These are phyloP conservation scores for Saraca asoca DNA, from an alignment of 331 rosid species.

Conservation along the genomic window DNA sequence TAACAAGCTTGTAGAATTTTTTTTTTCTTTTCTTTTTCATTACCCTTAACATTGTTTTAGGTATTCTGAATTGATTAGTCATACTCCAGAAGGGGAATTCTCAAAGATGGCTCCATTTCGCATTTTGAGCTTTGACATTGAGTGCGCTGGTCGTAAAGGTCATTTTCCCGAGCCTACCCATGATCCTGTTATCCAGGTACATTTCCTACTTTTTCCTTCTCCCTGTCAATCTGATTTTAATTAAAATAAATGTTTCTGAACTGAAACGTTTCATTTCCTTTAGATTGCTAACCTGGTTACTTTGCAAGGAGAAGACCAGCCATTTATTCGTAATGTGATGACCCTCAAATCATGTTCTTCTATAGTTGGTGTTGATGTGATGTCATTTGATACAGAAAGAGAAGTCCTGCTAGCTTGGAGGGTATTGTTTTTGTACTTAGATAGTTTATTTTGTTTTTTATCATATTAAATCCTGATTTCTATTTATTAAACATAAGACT, in stretches of 20 bases:
- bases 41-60: conserved; percentile 64
- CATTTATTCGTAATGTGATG: conserved; percentile 84
- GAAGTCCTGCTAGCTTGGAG: conserved; percentile 96
- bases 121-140: conserved; percentile 94
- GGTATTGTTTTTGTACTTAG: conserved; percentile 50
- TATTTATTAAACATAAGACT: conserved; percentile 17
- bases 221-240: conserved; percentile 6
- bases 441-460: conserved; percentile 11
- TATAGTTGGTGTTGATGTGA: conserved; percentile 93
- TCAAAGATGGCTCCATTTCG: conserved; percentile 99
- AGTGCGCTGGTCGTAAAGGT: conserved; percentile 99
- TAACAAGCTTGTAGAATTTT: conserved; percentile 27
- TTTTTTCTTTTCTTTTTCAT: conserved; percentile 22
- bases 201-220: conserved; percentile 23
- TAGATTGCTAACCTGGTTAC: conserved; percentile 96
- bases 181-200: conserved; percentile 98
- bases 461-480: not conserved
- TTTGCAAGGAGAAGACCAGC: conserved; percentile 84
- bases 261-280: conserved; percentile 30
- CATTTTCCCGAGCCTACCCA: conserved; percentile 95
- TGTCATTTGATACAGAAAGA: conserved; percentile 83
- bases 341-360: conserved; percentile 93
- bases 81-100: conserved; percentile 90
- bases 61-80: conserved; percentile 84
- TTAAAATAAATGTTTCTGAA: conserved; percentile 33